phyloP scores from a whole-genome alignment of 768 basidiomycete species.

The Trametes cubensis region DNA sequence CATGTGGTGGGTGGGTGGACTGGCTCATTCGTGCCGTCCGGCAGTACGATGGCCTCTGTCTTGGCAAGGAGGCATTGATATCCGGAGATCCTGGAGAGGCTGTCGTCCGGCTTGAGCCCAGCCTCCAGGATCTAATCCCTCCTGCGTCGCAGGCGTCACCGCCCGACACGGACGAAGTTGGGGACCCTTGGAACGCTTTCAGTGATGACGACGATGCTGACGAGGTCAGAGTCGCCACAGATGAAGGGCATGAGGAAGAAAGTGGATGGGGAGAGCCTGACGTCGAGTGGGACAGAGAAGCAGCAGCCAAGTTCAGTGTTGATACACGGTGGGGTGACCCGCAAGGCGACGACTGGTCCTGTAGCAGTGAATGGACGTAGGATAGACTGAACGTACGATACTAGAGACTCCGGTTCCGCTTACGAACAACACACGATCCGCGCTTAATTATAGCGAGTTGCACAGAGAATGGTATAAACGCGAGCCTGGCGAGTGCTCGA shows the following conservation, averaged over 20 bases:
- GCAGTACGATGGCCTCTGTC: slow-evolving; percentile 31
- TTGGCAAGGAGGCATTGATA: slow-evolving; percentile 21
- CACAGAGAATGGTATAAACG: slow-evolving; percentile 7
- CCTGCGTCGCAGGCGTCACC: slow-evolving; percentile 5
- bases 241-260: not conserved
- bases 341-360: not conserved
- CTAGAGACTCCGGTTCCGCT: too few relatives aligned
- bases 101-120: slow-evolving; percentile 35
- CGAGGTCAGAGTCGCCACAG: not conserved
- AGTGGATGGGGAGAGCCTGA: not conserved
- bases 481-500: not conserved
- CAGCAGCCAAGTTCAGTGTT: not conserved
- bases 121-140: slow-evolving; percentile 23
- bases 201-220: slow-evolving; percentile 5
- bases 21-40: slow-evolving; percentile 52
- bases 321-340: slow-evolving; percentile 2
- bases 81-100: slow-evolving; percentile 33
- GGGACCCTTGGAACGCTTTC: slow-evolving; percentile 8
- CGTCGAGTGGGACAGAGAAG: not conserved
- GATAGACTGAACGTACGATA: not conserved
- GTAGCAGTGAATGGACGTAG: slow-evolving; percentile 4
- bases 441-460: not conserved
- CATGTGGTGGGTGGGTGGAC: slow-evolving; percentile 68
- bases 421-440: not conserved
- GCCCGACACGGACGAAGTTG: slow-evolving; percentile 8